Evolutionary conservation across 1,284 basidiomycete genomes (phyloP).

Genomic region (Ganoderma boninense): DNA sequence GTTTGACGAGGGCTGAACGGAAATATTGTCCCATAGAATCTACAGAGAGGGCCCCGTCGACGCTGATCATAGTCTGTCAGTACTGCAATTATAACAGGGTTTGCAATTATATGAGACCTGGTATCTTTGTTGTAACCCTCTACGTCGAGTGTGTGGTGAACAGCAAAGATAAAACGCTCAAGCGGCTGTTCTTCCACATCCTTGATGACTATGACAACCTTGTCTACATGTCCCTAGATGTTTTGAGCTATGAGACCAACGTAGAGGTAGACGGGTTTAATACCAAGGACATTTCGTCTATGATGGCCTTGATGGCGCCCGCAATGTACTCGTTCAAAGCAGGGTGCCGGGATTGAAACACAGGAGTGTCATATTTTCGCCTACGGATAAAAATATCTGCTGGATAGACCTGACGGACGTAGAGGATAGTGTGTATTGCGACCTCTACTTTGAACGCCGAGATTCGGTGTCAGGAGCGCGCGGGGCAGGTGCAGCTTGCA

Average conservation of each 20-base stretch:
- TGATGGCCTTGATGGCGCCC: slow-evolving; percentile 78
- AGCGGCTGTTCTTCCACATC: slow-evolving; percentile 76
- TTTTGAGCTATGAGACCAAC: slow-evolving; percentile 20
- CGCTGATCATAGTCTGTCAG: slow-evolving; percentile 47
- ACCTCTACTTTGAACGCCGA: slow-evolving; percentile 80
- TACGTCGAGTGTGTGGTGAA: slow-evolving; percentile 76
- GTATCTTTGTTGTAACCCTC: slow-evolving; percentile 71
- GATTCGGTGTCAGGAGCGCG: not conserved
- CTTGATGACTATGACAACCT: slow-evolving; percentile 83
- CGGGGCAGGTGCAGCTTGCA: not conserved
- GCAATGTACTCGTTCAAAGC: slow-evolving; percentile 89
- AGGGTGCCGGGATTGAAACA: slow-evolving; percentile 92
- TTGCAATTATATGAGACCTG: slow-evolving; percentile 49
- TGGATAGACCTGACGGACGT: slow-evolving; percentile 91
- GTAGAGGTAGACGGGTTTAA: slow-evolving; percentile 3
- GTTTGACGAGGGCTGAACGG: slow-evolving; percentile 86
- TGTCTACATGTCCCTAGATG: slow-evolving; percentile 73
- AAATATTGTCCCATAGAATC: slow-evolving; percentile 79
- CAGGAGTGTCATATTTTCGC: slow-evolving; percentile 89
- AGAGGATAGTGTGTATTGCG: slow-evolving; percentile 91
- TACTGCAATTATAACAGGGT: no score
- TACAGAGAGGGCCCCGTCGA: slow-evolving; percentile 73
- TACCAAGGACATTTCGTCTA: slow-evolving; percentile 78
- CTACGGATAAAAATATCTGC: slow-evolving; percentile 86
- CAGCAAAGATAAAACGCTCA: slow-evolving; percentile 85